phyloP scores from a whole-genome alignment of 2,329 filamentous ascomycete genomes.

The Penicillium sp. region DNA sequence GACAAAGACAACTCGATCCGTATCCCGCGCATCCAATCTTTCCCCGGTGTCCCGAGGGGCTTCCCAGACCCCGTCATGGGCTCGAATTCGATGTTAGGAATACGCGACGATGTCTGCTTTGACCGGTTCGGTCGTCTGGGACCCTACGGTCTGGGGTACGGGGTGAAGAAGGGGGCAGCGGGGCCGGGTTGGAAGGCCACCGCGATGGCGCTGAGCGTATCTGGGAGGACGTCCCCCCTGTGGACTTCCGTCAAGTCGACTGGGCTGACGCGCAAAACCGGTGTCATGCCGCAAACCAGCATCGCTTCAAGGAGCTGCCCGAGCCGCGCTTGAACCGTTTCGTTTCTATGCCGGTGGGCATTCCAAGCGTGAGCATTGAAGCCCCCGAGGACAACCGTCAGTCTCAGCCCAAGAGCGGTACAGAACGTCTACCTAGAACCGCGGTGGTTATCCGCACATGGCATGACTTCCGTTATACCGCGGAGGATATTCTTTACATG shows the following conservation, averaged over 20 bases:
- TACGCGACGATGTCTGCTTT: constrained; percentile 85
- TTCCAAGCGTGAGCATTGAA: constrained; percentile 18
- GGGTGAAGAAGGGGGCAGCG: constrained; percentile 70
- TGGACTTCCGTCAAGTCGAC: constrained; percentile 70
- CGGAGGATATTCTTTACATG: constrained; percentile 72
- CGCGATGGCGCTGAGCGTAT: constrained; percentile 72
- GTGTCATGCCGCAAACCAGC: constrained; percentile 66
- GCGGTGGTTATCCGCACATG: constrained; percentile 77
- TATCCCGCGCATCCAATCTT: constrained; percentile 67
- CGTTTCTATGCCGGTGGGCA: constrained; percentile 31
- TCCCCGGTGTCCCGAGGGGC: constrained; percentile 71
- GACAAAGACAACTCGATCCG: constrained; percentile 59
- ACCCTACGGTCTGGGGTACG: constrained; percentile 87
- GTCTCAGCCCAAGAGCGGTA: constrained; percentile 19
- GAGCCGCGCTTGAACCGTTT: constrained; percentile 34
- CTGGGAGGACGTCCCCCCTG: constrained; percentile 64
- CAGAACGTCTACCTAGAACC: constrained; percentile 50
- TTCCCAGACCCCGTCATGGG: constrained; percentile 81
- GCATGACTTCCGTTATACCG: constrained; percentile 70
- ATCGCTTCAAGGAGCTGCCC: constrained; percentile 55
- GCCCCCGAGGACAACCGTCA: constrained; percentile 15
- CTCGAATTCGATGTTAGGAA: constrained; percentile 73
- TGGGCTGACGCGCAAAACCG: constrained; percentile 74
- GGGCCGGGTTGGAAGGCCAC: constrained; percentile 80
- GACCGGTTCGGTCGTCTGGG: constrained; percentile 84